These are phyloP conservation scores for Pseudogymnoascus verrucosus DNA, from an alignment of 2,329 filamentous ascomycete species.

Conservation along the genomic window DNA sequence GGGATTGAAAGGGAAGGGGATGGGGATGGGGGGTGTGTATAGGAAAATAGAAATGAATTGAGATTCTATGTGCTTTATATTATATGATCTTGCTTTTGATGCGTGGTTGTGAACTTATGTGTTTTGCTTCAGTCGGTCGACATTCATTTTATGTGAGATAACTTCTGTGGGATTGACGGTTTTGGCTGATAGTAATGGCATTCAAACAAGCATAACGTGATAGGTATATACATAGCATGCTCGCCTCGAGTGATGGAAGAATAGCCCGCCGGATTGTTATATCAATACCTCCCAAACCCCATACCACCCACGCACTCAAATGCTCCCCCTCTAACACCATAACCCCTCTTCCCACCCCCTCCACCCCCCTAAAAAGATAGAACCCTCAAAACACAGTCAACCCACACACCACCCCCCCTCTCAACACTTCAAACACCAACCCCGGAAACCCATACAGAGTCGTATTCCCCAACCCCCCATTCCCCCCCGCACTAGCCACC, in stretches of 20 bases:
- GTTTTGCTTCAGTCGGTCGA: background rate
- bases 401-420: slow-evolving; percentile 82
- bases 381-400: slow-evolving; percentile 68
- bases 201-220: background rate
- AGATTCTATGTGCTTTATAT: background rate
- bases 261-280: background rate
- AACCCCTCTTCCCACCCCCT: too few species aligned
- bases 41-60: background rate
- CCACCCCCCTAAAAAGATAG: background rate
- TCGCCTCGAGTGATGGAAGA: background rate
- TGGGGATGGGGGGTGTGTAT: background rate
- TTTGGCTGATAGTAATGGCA: background rate
- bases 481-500: slow-evolving; percentile 33
- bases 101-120: background rate
- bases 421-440: slow-evolving; percentile 88
- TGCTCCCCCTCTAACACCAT: background rate
- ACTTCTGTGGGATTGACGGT: background rate
- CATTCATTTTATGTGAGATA: background rate
- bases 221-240: background rate
- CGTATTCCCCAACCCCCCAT: slow-evolving; percentile 59
- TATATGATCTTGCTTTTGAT: background rate
- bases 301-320: background rate
- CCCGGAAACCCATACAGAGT: slow-evolving; percentile 91
- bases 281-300: background rate
- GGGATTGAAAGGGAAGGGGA: background rate